phyloP scores from a whole-genome alignment of 805 yeast genomes.

The Ogataea trehaloabstinens region DNA sequence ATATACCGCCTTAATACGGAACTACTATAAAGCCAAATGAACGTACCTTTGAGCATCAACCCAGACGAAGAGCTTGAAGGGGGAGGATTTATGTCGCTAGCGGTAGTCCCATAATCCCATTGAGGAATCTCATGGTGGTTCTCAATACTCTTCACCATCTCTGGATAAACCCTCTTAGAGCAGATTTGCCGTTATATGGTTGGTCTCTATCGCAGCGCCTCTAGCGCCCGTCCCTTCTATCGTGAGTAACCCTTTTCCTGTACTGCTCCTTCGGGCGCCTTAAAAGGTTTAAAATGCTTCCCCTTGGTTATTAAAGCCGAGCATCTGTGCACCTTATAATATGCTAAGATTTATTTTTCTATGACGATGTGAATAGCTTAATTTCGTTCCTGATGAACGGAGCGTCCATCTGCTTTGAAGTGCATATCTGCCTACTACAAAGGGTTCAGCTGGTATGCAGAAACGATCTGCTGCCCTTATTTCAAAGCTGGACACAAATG shows the following conservation, averaged over 20 bases:
- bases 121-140: slow-evolving; percentile 18
- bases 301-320: too few relatives aligned
- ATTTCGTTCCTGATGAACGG: too few relatives aligned
- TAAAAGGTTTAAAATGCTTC: too few relatives aligned
- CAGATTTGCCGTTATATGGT: neutral
- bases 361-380: too few relatives aligned
- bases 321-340: slow-evolving; percentile 14
- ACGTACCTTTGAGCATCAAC: slow-evolving; percentile 20
- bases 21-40: too few relatives aligned
- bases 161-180: too few relatives aligned
- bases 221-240: neutral
- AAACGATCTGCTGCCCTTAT: slow-evolving; percentile 41
- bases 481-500: slow-evolving; percentile 48
- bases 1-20: neutral
- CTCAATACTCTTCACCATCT: slow-evolving; percentile 11
- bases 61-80: slow-evolving; percentile 28
- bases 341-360: too few relatives aligned
- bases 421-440: too few relatives aligned
- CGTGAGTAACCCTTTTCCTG: neutral
- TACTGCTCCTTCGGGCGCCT: neutral
- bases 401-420: too few relatives aligned
- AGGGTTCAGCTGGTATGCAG: slow-evolving; percentile 46
- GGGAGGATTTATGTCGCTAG: slow-evolving; percentile 13
- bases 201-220: neutral
- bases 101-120: slow-evolving; percentile 30